phyloP scores from a whole-genome alignment of 345 rosid species.

The Hypericum perforatum region DNA sequence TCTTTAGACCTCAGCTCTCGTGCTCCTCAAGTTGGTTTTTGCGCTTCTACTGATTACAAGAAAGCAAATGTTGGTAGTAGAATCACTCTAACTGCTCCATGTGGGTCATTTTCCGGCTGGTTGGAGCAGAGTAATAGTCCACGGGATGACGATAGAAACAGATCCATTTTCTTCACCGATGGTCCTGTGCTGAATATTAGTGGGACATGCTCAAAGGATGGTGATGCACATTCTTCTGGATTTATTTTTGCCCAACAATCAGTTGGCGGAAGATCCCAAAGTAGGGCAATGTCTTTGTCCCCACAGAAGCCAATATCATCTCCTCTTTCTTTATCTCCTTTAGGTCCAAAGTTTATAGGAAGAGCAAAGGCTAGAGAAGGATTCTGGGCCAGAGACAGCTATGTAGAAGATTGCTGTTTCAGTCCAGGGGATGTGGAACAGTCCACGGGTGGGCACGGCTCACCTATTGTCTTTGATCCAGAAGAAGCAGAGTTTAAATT shows the following conservation, averaged over 20 bases:
- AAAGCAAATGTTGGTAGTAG: slow-evolving; percentile 46
- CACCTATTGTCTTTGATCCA: slow-evolving; percentile 17
- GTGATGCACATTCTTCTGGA: slow-evolving; percentile 26
- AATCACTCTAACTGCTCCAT: slow-evolving; percentile 22
- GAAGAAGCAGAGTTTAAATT: slow-evolving; percentile 31
- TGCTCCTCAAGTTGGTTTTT: slow-evolving; percentile 30
- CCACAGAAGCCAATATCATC: slow-evolving; percentile 28
- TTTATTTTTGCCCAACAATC: slow-evolving; percentile 28
- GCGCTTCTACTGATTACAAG: slow-evolving; percentile 28
- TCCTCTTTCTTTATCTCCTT: slow-evolving; percentile 71
- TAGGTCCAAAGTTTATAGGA: slow-evolving; percentile 66
- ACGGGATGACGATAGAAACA: slow-evolving; percentile 20
- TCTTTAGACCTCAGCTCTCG: slow-evolving; percentile 43
- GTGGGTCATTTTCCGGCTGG: slow-evolving; percentile 34
- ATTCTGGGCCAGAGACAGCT: slow-evolving; percentile 28
- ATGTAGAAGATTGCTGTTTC: slow-evolving; percentile 16
- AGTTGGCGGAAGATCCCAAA: slow-evolving; percentile 26
- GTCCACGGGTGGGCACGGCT: slow-evolving; percentile 23
- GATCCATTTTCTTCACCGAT: slow-evolving; percentile 49
- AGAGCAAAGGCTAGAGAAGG: slow-evolving; percentile 35
- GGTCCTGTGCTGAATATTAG: slow-evolving; percentile 60
- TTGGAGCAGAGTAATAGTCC: slow-evolving; percentile 31
- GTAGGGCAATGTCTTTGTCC: slow-evolving; percentile 40
- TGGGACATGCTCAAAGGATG: slow-evolving; percentile 13
- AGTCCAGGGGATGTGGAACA: slow-evolving; percentile 32